These are phyloP conservation scores for Cystobasidium ongulense DNA, from an alignment of 768 basidiomycete species.

Conservation along the genomic window DNA sequence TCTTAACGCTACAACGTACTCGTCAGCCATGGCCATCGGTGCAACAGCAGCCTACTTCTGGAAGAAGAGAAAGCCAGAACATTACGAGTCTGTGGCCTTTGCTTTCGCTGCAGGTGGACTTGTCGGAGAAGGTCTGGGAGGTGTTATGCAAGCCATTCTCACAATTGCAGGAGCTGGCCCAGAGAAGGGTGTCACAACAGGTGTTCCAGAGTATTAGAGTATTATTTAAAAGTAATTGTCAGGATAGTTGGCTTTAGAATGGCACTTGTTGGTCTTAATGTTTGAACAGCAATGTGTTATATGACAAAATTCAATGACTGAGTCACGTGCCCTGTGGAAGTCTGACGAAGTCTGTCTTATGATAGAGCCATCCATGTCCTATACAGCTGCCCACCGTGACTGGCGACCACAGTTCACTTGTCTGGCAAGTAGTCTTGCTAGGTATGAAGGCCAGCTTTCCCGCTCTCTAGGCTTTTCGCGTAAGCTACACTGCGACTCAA, in stretches of 20 bases:
- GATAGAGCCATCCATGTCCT: too few species aligned
- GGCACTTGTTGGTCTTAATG: too few species aligned
- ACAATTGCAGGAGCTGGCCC: slow-evolving; percentile 3
- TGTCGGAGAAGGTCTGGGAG: slow-evolving; percentile 58
- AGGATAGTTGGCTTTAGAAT: neutral
- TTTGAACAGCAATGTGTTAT: too few species aligned
- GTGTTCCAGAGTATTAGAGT: neutral
- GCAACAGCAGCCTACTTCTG: slow-evolving; percentile 52
- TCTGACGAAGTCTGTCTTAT: too few species aligned
- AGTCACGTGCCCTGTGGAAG: too few species aligned
- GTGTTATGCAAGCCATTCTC: slow-evolving; percentile 48
- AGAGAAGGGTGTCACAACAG: neutral
- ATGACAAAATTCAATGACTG: too few species aligned
- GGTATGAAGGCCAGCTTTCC: too few species aligned
- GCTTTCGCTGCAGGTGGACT: slow-evolving; percentile 54
- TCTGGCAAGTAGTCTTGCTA: too few species aligned
- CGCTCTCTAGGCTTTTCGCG: too few species aligned
- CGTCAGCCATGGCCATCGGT: slow-evolving; percentile 53
- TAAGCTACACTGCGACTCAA: too few species aligned
- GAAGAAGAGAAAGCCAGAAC: slow-evolving; percentile 49
- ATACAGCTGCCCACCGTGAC: too few species aligned
- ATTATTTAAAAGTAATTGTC: neutral
- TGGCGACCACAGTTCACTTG: too few species aligned
- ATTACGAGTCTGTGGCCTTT: slow-evolving; percentile 58
- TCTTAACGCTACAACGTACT: slow-evolving; percentile 52